Evolutionary conservation across 176 grass and related monocot species (phyloP).

Genomic region (Eragrostis nindensis): DNA sequence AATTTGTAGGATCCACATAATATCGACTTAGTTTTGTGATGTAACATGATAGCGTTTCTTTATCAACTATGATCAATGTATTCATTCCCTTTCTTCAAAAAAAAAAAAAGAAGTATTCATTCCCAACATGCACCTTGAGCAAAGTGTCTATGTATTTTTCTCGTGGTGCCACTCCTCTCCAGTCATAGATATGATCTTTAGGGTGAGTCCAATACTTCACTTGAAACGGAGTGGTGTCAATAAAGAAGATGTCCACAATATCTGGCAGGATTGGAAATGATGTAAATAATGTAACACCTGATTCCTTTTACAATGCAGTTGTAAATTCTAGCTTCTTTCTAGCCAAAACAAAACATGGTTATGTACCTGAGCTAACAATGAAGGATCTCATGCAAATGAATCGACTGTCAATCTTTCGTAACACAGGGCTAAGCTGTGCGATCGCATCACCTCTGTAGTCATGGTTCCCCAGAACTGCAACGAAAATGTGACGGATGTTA

Average conservation of each 20-base stretch:
- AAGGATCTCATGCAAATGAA: constrained; percentile 91
- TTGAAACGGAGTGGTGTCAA: constrained; percentile 79
- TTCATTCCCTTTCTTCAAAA: no score
- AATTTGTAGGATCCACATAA: constrained; percentile 15
- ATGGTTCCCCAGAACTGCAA: constrained; percentile 88
- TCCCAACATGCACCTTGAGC: constrained; percentile 55
- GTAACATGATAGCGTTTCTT: not conserved
- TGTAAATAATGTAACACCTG: not conserved
- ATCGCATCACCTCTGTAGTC: constrained; percentile 71
- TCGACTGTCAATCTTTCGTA: constrained; percentile 58
- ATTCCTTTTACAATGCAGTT: not conserved
- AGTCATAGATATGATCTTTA: constrained; percentile 60
- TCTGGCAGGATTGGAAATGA: constrained; percentile 21
- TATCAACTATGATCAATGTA: not conserved
- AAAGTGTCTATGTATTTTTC: constrained; percentile 61
- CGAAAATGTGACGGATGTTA: not conserved
- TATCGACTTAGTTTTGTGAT: not conserved
- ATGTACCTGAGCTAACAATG: constrained; percentile 67
- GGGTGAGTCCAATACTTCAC: constrained; percentile 74
- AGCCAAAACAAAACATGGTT: not conserved
- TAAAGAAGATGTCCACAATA: constrained; percentile 85
- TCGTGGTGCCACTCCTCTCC: constrained; percentile 74
- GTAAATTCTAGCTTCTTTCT: no score
- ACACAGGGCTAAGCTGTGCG: constrained; percentile 63
- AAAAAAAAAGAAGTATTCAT: not conserved